Conservation (phyloP, 768 basidiomycete species). For the Collybia sordida region DNA sequence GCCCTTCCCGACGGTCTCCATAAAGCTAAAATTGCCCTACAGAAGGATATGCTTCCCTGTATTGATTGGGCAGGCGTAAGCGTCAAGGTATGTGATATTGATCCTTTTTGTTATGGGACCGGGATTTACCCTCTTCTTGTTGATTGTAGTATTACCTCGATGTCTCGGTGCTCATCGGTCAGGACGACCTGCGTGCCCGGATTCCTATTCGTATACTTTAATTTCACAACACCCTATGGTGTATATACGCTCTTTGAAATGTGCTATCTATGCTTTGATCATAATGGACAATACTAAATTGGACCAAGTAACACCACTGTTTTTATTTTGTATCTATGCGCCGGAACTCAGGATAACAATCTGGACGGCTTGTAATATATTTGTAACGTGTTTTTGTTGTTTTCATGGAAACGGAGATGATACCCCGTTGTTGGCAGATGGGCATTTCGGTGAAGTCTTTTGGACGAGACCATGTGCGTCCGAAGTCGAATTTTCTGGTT, state of each 20-base stretch:
- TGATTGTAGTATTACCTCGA: conserved; percentile 67
- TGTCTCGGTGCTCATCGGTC: conserved; percentile 63
- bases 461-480: too few relatives aligned
- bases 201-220: conserved; percentile 61
- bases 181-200: conserved; percentile 61
- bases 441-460: too few relatives aligned
- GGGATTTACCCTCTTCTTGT: conserved; percentile 9
- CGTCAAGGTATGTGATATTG: conserved; percentile 53
- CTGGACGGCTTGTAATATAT: too few relatives aligned
- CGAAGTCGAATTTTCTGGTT: too few relatives aligned
- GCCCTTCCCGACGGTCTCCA: conserved; percentile 67
- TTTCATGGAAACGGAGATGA: too few relatives aligned
- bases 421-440: too few relatives aligned
- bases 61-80: conserved; percentile 67
- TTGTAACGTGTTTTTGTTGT: too few relatives aligned
- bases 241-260: neutral
- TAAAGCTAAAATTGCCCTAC: conserved; percentile 55
- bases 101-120: conserved; percentile 4
- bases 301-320: too few relatives aligned
- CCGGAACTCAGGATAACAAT: too few relatives aligned
- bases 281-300: neutral
- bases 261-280: neutral
- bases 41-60: conserved; percentile 59
- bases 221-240: conserved; percentile 2
- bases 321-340: conserved; percentile 12